Conservation (phyloP, 805 yeast genomes). For the Hermanozyma aechmeae region DNA sequence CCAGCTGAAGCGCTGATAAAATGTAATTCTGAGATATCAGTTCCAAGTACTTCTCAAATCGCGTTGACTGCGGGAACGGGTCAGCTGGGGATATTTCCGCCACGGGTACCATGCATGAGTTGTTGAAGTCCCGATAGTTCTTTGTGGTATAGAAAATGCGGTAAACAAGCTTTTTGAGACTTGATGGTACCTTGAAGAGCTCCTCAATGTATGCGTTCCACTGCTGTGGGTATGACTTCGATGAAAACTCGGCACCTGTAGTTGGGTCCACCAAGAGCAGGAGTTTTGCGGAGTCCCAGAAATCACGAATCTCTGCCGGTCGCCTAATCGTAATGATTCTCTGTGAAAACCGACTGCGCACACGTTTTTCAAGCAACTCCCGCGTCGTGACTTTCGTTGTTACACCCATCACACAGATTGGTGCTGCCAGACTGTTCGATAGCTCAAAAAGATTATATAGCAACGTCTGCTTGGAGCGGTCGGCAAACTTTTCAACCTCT, state of each 20-base stretch:
- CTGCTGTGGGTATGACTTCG: constrained; percentile 13
- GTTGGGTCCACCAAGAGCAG: constrained; percentile 20
- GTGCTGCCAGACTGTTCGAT: constrained; percentile 60
- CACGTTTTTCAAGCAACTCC: constrained; percentile 84
- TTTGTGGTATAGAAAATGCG: constrained; percentile 49
- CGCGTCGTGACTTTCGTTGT: constrained; percentile 68
- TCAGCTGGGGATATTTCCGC: constrained; percentile 12
- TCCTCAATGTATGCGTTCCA: constrained; percentile 39
- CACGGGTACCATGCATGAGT: constrained; percentile 33
- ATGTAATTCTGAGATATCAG: constrained; percentile 15
- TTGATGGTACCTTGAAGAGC: constrained; percentile 6
- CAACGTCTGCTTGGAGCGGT: constrained; percentile 67
- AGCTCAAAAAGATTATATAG: constrained; percentile 83
- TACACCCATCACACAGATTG: constrained; percentile 75
- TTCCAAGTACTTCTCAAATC: constrained; percentile 15
- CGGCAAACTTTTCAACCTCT: constrained; percentile 74
- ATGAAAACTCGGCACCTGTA: constrained; percentile 9
- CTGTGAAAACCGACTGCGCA: constrained; percentile 82
- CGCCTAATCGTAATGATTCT: constrained; percentile 55
- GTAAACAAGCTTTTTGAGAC: constrained; percentile 7
- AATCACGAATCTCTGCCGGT: constrained; percentile 37
- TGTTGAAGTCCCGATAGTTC: constrained; percentile 43
- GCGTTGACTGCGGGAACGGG: constrained; percentile 18
- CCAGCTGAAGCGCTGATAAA: constrained; percentile 18
- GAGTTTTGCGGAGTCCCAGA: constrained; percentile 37